phyloP scores from a whole-genome alignment of 2,329 filamentous ascomycete species.

The Triangularia setosa region DNA sequence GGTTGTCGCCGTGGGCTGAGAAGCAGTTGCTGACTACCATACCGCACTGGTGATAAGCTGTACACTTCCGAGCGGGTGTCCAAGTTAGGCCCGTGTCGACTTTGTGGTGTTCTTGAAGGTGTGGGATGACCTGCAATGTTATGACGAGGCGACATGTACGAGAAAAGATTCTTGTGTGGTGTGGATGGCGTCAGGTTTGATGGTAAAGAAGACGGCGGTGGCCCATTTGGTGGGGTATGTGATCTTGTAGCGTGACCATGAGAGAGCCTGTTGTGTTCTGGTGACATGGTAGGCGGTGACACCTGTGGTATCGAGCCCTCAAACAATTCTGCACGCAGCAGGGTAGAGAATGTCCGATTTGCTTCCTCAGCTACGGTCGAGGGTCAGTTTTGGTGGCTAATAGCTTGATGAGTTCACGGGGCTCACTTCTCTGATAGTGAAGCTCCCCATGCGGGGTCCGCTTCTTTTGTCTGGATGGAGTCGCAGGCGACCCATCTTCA shows the following conservation, averaged over 20 bases:
- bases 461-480: slow-evolving; percentile 79
- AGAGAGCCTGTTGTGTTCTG: slow-evolving; percentile 51
- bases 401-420: neutral
- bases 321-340: slow-evolving; percentile 89
- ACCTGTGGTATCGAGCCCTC: slow-evolving; percentile 83
- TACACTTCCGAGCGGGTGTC: slow-evolving; percentile 92
- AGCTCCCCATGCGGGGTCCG: slow-evolving; percentile 84
- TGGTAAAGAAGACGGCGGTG: slow-evolving; percentile 58
- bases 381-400: slow-evolving; percentile 24
- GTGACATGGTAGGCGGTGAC: slow-evolving; percentile 59
- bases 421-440: slow-evolving; percentile 86
- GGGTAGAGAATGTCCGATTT: slow-evolving; percentile 83
- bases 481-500: slow-evolving; percentile 89
- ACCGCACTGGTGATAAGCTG: slow-evolving; percentile 88
- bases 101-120: slow-evolving; percentile 83
- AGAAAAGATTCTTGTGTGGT: slow-evolving; percentile 95
- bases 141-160: slow-evolving; percentile 74
- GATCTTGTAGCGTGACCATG: slow-evolving; percentile 61
- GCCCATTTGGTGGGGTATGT: slow-evolving; percentile 70
- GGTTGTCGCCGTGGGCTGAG: slow-evolving; percentile 86
- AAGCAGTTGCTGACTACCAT: slow-evolving; percentile 89
- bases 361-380: slow-evolving; percentile 72
- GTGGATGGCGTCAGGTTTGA: slow-evolving; percentile 84
- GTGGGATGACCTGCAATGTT: slow-evolving; percentile 77
- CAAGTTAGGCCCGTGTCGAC: slow-evolving; percentile 80